Evolutionary conservation across 345 rosid species (phyloP), one percentile per base, ranked within the genome.

Genomic region (Populus ilicifolia): DNA sequence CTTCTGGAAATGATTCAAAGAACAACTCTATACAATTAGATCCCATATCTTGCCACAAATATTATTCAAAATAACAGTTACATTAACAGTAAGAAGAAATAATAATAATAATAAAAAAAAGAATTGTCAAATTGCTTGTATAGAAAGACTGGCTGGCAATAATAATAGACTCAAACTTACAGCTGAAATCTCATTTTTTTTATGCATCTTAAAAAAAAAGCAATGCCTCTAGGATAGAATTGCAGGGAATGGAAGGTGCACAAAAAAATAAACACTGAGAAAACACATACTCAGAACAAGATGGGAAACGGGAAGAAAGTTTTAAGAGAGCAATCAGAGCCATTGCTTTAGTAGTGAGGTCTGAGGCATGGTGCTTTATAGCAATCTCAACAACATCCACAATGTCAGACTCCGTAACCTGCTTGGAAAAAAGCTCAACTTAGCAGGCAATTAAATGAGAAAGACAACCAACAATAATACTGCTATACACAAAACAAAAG

Each of bases 291-390:
- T 87, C 90, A 80, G 98, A 91, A 83, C 90, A 86, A 73, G 99
- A 89, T 82, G 99, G 94, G 71, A 96, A 96, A 73, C 96, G 97
- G n/a, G 97, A 96, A 80, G 98, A 96, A 62, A 96, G 90, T 86
- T 96, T 96, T 80, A 96, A 85, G 48, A 93, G 84, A 82, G 96
- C 93, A 82, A 92, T 81, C 85, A 93, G 82, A 80, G 97, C 98
- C 99, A 93, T 96, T 14, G 96, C 88, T 87, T 90, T 96, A 38
- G 98, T 93, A 20, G 89, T 86, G 79, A 93, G 85, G 89, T 96
- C 97, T 20, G 90, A 88, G 76, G 78, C 77, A 83, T 94, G 91
- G 69, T 78, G 87, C 81, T 88, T 90, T 69, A 94, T 80, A 64
- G 94, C 89, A 69, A 79, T 83, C 89, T 93, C 97, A 48, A 89